Conservation (phyloP, 2,329 filamentous ascomycete genomes). For the Penicillium frequentans region DNA sequence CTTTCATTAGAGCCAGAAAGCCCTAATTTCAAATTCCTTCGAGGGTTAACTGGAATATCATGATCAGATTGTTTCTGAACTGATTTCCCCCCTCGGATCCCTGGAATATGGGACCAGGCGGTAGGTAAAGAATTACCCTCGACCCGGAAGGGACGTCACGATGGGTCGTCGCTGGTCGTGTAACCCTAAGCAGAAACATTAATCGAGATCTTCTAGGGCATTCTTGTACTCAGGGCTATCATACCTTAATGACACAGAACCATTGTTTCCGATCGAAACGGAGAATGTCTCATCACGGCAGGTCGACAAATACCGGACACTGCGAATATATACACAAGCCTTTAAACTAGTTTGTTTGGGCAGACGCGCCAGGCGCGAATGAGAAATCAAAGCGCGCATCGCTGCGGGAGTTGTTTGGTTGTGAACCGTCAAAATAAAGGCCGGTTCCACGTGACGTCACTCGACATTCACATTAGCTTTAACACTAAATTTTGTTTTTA, state of each 20-base stretch:
- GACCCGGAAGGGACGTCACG: conserved; percentile 3
- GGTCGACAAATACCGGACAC: neutral
- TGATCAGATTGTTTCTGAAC: neutral
- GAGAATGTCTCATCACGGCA: conserved; percentile 23
- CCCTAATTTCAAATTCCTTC: neutral
- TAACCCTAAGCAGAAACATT: conserved; percentile 17
- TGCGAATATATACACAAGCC: too few species aligned
- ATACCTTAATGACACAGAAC: conserved; percentile 29
- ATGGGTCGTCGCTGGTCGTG: conserved; percentile 9
- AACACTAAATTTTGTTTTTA: too few species aligned
- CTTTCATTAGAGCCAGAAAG: too few species aligned
- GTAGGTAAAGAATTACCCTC: conserved; percentile 39
- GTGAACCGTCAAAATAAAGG: neutral
- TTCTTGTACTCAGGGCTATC: neutral
- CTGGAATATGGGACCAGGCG: conserved; percentile 35
- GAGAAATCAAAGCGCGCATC: conserved; percentile 24
- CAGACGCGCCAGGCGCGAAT: neutral
- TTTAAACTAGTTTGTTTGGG: neutral
- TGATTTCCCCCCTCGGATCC: neutral
- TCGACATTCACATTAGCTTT: neutral
- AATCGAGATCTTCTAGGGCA: neutral
- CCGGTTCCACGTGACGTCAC: neutral
- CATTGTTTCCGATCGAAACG: conserved; percentile 31
- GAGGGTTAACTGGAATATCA: neutral
- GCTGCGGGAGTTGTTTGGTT: conserved; percentile 2